Conservation (phyloP, 1,139 yeast genomes). For the Taphrina wiesneri region DNA sequence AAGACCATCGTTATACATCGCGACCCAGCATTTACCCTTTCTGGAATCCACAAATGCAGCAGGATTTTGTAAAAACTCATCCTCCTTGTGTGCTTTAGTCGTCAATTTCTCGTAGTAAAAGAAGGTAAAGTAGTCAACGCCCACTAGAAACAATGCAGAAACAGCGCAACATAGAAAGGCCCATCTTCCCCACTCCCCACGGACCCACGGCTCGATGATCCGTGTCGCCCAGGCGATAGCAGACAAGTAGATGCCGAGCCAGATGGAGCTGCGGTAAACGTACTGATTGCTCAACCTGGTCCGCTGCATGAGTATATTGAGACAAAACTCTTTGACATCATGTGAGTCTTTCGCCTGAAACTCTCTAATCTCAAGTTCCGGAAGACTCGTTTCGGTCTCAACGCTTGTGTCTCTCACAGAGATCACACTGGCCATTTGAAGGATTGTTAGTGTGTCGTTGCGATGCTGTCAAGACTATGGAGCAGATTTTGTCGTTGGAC, state of each 20-base stretch:
- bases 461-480: background rate
- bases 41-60: background rate
- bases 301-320: slow-evolving; percentile 26
- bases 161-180: slow-evolving; percentile 22
- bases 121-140: slow-evolving; percentile 21
- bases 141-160: slow-evolving; percentile 24
- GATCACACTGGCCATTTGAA: background rate
- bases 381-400: background rate
- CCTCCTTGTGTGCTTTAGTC: background rate
- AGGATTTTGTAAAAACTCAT: slow-evolving; percentile 9
- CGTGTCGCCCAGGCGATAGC: slow-evolving; percentile 17
- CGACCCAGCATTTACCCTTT: slow-evolving; percentile 20
- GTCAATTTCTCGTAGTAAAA: slow-evolving; percentile 13
- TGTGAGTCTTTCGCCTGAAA: background rate
- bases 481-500: too few species aligned
- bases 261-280: slow-evolving; percentile 15
- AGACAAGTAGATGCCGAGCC: slow-evolving; percentile 11
- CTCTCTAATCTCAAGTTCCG: slow-evolving; percentile 15
- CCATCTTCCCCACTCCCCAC: slow-evolving; percentile 29
- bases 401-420: background rate
- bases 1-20: slow-evolving; percentile 4
- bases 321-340: slow-evolving; percentile 21
- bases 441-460: background rate
- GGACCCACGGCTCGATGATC: slow-evolving; percentile 15
- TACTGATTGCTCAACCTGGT: slow-evolving; percentile 23